phyloP scores from a whole-genome alignment of 2,329 filamentous ascomycete genomes.

The Penicillium sclerotiorum region DNA sequence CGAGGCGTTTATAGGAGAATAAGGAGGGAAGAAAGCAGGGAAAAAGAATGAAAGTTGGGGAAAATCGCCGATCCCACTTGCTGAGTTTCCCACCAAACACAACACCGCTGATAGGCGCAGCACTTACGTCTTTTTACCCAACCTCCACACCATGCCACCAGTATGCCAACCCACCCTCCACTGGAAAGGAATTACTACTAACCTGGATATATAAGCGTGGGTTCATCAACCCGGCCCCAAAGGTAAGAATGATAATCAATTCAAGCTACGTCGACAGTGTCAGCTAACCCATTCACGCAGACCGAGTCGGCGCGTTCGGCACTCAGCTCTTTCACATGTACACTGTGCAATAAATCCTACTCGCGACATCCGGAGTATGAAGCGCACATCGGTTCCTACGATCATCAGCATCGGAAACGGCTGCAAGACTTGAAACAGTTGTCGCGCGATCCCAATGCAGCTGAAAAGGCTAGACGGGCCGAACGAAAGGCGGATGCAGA shows the following conservation, averaged over 20 bases:
- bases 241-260: slow-evolving; percentile 32
- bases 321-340: slow-evolving; percentile 78
- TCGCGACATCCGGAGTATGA: slow-evolving; percentile 95
- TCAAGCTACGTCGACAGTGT: too few relatives aligned
- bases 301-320: slow-evolving; percentile 72
- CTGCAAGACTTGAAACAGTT: slow-evolving; percentile 51
- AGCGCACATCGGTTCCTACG: slow-evolving; percentile 89
- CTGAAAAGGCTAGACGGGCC: slow-evolving; percentile 45
- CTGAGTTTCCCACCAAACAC: slow-evolving; percentile 14
- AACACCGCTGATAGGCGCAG: slow-evolving; percentile 18
- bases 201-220: slow-evolving; percentile 40
- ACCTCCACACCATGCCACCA: slow-evolving; percentile 34
- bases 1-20: slow-evolving; percentile 1
- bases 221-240: slow-evolving; percentile 51
- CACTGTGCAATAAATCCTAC: slow-evolving; percentile 91
- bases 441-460: slow-evolving; percentile 46
- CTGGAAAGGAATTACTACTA: not conserved
- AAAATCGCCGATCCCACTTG: slow-evolving; percentile 10
- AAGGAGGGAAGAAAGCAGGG: not conserved
- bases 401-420: slow-evolving; percentile 88
- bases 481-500: slow-evolving; percentile 48
- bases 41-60: slow-evolving; percentile 19
- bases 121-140: not conserved
- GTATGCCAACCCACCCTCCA: slow-evolving; percentile 21
- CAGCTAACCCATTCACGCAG: slow-evolving; percentile 26